These are phyloP conservation scores for Barnettozyma pratensis DNA, from an alignment of 805 yeast species.

Conservation along the genomic window DNA sequence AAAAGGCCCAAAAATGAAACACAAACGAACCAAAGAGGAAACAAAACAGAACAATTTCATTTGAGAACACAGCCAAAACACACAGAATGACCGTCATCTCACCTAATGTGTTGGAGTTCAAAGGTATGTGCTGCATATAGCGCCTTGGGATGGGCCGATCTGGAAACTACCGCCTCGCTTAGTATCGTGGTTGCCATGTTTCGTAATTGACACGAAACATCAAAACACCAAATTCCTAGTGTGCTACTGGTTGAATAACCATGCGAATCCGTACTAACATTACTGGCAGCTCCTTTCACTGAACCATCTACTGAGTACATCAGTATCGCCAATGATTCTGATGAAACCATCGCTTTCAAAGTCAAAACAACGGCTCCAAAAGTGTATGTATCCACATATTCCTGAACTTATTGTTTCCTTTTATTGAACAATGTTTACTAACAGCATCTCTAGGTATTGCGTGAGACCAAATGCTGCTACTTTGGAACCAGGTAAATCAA, in stretches of 20 bases:
- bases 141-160: no score
- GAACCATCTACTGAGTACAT: conserved; percentile 58
- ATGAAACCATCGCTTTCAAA: conserved; percentile 74
- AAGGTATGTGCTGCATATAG: conserved; percentile 48
- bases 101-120: conserved; percentile 70
- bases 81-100: conserved; percentile 49
- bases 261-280: conserved; percentile 1
- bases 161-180: background rate
- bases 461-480: conserved; percentile 93
- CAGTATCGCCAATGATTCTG: conserved; percentile 50
- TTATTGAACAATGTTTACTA: conserved; percentile 7
- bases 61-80: background rate
- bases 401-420: background rate
- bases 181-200: background rate
- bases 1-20: background rate
- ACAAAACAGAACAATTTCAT: conserved; percentile 20
- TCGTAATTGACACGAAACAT: background rate
- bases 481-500: conserved; percentile 65
- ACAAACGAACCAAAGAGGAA: background rate
- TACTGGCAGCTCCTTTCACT: conserved; percentile 61
- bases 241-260: background rate
- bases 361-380: conserved; percentile 98
- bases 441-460: conserved; percentile 43
- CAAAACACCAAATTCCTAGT: no score
- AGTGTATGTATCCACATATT: conserved; percentile 34